Evolutionary conservation across 139 green algal species (phyloP).

Genomic region (Asterochloris erici): DNA sequence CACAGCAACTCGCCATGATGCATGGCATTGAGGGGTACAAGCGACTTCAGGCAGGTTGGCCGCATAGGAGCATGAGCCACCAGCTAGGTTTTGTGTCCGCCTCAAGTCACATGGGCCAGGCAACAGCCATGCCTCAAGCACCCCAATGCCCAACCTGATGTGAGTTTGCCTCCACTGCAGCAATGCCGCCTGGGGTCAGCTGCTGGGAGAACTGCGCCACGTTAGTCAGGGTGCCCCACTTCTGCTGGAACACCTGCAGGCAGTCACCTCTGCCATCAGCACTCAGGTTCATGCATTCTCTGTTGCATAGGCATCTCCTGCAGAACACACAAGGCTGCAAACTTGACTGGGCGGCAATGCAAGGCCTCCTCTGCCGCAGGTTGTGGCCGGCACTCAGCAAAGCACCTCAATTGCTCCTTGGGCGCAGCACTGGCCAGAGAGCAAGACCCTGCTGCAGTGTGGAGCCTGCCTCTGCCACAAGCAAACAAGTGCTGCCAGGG

Average conservation of each 20-base stretch:
- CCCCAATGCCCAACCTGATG: slow-evolving; percentile 24
- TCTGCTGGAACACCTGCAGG: slow-evolving; percentile 55
- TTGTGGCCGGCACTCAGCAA: too few relatives aligned
- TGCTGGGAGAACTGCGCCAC: slow-evolving; percentile 27
- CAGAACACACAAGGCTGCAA: too few relatives aligned
- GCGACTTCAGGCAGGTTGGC: neutral
- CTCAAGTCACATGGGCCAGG: neutral
- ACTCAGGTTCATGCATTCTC: slow-evolving; percentile 19
- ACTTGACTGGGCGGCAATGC: too few relatives aligned
- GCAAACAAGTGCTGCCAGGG: too few relatives aligned
- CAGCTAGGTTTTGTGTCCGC: neutral
- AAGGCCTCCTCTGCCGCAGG: too few relatives aligned
- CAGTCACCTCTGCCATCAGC: neutral
- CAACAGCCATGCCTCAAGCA: neutral
- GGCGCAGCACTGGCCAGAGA: too few relatives aligned
- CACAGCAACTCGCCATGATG: neutral
- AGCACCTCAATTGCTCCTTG: too few relatives aligned
- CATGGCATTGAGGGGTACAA: neutral
- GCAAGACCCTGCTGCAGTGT: too few relatives aligned
- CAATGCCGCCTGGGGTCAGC: slow-evolving; percentile 35
- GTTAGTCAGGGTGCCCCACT: slow-evolving; percentile 58
- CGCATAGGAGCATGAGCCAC: too few relatives aligned
- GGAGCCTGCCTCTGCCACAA: too few relatives aligned
- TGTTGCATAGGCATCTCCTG: too few relatives aligned
- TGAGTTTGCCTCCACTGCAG: slow-evolving; percentile 44